phyloP scores from a whole-genome alignment of 768 basidiomycete species.

The Phanerochaete carnosa region DNA sequence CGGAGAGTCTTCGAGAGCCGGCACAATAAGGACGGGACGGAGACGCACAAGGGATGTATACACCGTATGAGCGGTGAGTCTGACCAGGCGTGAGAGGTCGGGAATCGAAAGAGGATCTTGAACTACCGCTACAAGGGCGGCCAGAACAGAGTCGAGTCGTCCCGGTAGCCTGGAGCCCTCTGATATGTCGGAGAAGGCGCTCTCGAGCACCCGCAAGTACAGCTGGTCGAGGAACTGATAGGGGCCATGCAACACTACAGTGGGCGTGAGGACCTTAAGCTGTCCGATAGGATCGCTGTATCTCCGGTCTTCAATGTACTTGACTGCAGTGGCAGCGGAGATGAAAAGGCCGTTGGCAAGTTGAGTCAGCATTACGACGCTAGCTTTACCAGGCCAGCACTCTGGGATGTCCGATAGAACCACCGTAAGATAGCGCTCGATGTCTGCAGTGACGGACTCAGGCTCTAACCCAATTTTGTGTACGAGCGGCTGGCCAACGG shows the following conservation, averaged over 20 bases:
- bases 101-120: background rate
- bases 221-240: background rate
- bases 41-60: background rate
- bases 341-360: conserved; percentile 17
- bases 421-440: background rate
- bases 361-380: background rate
- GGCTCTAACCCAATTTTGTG: background rate
- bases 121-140: background rate
- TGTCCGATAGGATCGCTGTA: background rate
- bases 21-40: background rate
- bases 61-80: background rate
- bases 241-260: background rate
- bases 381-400: conserved; percentile 3
- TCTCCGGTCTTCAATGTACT: conserved; percentile 14
- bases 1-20: background rate
- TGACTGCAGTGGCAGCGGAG: conserved; percentile 19
- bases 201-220: background rate
- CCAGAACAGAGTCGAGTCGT: background rate
- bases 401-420: background rate
- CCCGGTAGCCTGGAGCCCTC: background rate
- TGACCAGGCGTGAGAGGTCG: background rate
- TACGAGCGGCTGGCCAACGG: background rate
- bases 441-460: background rate
- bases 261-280: background rate
- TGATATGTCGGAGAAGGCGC: background rate